Conservation (phyloP, 129 eudicot genomes). For the Cynara cardunculus region DNA sequence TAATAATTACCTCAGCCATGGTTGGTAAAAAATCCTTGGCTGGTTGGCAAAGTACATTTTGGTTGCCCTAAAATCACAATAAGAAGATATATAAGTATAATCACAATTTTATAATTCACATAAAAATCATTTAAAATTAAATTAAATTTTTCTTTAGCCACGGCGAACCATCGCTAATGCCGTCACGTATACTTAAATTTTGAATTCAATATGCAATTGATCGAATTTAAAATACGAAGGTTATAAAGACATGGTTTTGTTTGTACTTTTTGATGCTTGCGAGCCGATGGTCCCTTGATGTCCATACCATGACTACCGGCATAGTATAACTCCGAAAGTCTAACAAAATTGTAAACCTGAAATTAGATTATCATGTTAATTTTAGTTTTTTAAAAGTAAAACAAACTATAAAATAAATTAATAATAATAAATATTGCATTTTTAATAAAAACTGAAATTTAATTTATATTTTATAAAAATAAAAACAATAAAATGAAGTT, state of each 20-base stretch:
- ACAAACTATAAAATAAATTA: not conserved
- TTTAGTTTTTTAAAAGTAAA: not conserved
- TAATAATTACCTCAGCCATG: constrained; percentile 56
- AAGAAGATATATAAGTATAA: not conserved
- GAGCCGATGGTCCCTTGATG: constrained; percentile 73
- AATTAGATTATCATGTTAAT: not conserved
- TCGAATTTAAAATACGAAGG: not conserved
- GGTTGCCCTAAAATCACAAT: constrained; percentile 46
- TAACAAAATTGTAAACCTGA: constrained; percentile 74
- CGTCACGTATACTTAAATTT: not conserved
- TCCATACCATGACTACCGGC: constrained; percentile 99
- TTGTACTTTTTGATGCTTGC: constrained; percentile 43
- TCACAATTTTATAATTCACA: not conserved
- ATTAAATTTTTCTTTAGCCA: not conserved
- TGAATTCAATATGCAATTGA: not conserved
- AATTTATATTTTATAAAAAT: no score
- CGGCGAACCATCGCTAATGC: not conserved
- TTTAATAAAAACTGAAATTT: no score
- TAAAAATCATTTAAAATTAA: not conserved
- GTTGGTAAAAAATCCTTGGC: constrained; percentile 79
- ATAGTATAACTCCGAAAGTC: constrained; percentile 72
- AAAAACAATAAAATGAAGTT: not conserved
- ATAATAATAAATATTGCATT: no score
- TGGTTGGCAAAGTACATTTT: constrained; percentile 76
- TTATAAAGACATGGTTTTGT: not conserved